Evolutionary conservation across 176 grass and related monocot species (phyloP).

Genomic region (Carex kokanica): DNA sequence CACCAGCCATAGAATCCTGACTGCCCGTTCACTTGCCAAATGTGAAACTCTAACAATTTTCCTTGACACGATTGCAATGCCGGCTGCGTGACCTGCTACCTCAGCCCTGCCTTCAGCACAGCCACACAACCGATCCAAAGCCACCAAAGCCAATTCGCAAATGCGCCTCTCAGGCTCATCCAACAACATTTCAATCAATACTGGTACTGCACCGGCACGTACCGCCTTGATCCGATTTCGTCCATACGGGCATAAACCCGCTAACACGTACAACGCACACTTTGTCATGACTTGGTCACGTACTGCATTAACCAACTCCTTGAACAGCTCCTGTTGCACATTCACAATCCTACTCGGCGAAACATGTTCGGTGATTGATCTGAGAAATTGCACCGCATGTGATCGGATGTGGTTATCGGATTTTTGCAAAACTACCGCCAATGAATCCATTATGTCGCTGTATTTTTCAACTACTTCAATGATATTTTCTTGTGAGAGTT

Average conservation of each 20-base stretch:
- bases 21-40: constrained; percentile 59
- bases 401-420: constrained; percentile 44
- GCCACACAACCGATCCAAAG: constrained; percentile 61
- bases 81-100: constrained; percentile 57
- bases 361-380: constrained; percentile 36
- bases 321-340: constrained; percentile 38
- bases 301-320: constrained; percentile 52
- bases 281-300: constrained; percentile 52
- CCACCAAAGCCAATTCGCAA: constrained; percentile 58
- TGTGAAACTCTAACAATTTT: constrained; percentile 64
- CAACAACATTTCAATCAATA: constrained; percentile 58
- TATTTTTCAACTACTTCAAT: constrained; percentile 33
- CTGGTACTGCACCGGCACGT: constrained; percentile 43
- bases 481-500: constrained; percentile 54
- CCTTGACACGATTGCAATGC: constrained; percentile 58
- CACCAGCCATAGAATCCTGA: constrained; percentile 60
- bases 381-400: constrained; percentile 49
- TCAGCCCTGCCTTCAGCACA: constrained; percentile 89
- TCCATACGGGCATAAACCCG: constrained; percentile 42
- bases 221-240: constrained; percentile 65
- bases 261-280: constrained; percentile 56
- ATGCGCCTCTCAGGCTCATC: constrained; percentile 52
- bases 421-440: constrained; percentile 49
- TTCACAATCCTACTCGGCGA: constrained; percentile 41
- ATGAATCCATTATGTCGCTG: constrained; percentile 35